phyloP scores from a whole-genome alignment of 176 grass and related monocot genomes.

The Calamus simplicifolius region DNA sequence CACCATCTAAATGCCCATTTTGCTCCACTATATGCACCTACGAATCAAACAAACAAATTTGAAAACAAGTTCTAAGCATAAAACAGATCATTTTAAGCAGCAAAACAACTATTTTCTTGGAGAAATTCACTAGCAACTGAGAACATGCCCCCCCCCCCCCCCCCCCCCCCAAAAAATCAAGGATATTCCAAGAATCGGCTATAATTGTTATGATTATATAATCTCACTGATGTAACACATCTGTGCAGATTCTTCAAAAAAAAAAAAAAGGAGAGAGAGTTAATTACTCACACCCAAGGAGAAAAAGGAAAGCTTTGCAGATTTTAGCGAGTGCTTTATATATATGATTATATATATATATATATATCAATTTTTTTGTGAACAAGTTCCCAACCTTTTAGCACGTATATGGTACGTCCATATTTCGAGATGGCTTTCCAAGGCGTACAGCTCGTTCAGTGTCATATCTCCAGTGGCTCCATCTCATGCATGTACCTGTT shows the following conservation, averaged over 20 bases:
- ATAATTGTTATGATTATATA: no score
- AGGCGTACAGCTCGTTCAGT: constrained; percentile 57
- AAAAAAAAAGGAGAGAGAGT: no score
- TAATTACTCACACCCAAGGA: no score
- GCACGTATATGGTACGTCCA: constrained; percentile 88
- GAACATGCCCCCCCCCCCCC: constrained; percentile 79
- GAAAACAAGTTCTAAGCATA: no score
- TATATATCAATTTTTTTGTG: no score
- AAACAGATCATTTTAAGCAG: no score
- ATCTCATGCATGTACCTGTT: constrained; percentile 62
- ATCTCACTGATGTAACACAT: no score
- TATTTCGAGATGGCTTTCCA: constrained; percentile 68
- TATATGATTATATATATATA: no score
- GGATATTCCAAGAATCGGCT: background rate
- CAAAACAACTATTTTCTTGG: constrained; percentile 44
- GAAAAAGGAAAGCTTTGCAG: no score
- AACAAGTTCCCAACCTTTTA: constrained; percentile 34
- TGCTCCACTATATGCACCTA: constrained; percentile 82
- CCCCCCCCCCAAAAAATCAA: no score
- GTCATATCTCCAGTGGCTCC: constrained; percentile 59
- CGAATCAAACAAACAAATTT: background rate
- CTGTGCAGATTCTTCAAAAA: no score
- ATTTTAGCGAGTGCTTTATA: background rate
- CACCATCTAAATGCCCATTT: constrained; percentile 45
- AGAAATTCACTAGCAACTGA: constrained; percentile 78